Percentiles rank a stretch among this genome's conserved stretches.
These are phyloP conservation scores for Bocquillonia castaneifolia DNA, from an alignment of 441 rosid genomes.

Conservation along the genomic window DNA sequence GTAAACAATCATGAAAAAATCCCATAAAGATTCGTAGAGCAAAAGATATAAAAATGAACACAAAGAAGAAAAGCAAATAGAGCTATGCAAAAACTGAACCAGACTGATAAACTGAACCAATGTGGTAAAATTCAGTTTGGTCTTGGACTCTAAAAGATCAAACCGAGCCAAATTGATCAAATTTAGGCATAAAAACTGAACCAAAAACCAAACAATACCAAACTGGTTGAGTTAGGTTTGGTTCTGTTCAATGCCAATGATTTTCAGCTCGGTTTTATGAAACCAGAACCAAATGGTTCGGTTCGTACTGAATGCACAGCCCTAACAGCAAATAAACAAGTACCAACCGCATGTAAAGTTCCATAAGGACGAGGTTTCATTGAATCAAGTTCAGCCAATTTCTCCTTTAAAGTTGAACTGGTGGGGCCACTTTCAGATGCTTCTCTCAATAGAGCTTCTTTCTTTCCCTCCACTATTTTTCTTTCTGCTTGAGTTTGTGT, in stretches of 20 bases:
- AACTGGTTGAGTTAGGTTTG: too few relatives aligned
- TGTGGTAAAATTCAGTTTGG: too few relatives aligned
- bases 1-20: background rate
- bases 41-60: background rate
- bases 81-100: too few relatives aligned
- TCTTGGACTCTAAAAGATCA: too few relatives aligned
- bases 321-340: conserved; percentile 7
- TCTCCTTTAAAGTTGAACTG: conserved; percentile 36
- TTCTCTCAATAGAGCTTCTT: conserved; percentile 47
- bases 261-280: too few relatives aligned
- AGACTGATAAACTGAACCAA: too few relatives aligned
- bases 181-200: too few relatives aligned
- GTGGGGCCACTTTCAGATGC: conserved; percentile 39
- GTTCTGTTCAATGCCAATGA: too few relatives aligned
- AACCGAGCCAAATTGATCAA: too few relatives aligned
- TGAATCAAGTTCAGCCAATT: conserved; percentile 52
- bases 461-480: conserved; percentile 52
- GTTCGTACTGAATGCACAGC: too few relatives aligned
- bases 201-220: too few relatives aligned
- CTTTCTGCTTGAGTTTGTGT: conserved; percentile 74
- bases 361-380: conserved; percentile 53
- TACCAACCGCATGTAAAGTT: conserved; percentile 53
- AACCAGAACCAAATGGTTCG: too few relatives aligned
- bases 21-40: background rate
- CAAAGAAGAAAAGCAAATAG: background rate